Conservation (phyloP, 73 alveolate genomes). For the Paramecium pentaurelia region DNA sequence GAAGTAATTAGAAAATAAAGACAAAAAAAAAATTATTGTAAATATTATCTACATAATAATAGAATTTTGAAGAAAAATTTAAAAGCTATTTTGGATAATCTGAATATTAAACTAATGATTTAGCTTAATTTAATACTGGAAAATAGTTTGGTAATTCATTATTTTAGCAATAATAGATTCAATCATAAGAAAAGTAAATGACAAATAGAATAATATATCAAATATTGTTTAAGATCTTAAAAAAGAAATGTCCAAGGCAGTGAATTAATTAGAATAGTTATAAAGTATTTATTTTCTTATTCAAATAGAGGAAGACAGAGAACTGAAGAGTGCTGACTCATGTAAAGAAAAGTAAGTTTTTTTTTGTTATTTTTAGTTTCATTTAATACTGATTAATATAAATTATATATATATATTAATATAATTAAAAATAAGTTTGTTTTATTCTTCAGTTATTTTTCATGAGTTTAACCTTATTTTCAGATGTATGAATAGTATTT, state of each 20-base stretch:
- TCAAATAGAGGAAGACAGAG: constrained; percentile 31
- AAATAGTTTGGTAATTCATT: neutral
- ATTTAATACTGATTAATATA: neutral
- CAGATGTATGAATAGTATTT: too few relatives aligned
- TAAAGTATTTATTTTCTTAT: neutral
- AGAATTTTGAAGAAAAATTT: constrained; percentile 51
- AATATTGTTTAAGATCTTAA: constrained; percentile 54
- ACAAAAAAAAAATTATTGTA: constrained; percentile 40
- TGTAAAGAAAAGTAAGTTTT: constrained; percentile 35
- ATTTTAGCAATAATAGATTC: neutral
- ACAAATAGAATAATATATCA: constrained; percentile 51
- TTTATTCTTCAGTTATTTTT: neutral
- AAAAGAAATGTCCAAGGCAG: constrained; percentile 61
- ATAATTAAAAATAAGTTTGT: neutral
- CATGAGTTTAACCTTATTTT: too few relatives aligned
- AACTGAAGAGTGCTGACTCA: constrained; percentile 24
- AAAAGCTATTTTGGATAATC: neutral
- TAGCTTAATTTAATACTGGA: constrained; percentile 24
- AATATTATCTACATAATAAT: neutral
- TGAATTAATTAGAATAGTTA: constrained; percentile 36
- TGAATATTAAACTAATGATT: constrained; percentile 33
- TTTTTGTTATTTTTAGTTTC: neutral
- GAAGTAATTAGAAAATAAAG: constrained; percentile 49
- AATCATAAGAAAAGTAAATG: constrained; percentile 55
- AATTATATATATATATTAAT: neutral